A percentile compares a stretch with the other conserved stretches of the same genome.
Evolutionary conservation across 2,329 filamentous ascomycete species (phyloP).

Genomic region (Monilinia fructicola): DNA sequence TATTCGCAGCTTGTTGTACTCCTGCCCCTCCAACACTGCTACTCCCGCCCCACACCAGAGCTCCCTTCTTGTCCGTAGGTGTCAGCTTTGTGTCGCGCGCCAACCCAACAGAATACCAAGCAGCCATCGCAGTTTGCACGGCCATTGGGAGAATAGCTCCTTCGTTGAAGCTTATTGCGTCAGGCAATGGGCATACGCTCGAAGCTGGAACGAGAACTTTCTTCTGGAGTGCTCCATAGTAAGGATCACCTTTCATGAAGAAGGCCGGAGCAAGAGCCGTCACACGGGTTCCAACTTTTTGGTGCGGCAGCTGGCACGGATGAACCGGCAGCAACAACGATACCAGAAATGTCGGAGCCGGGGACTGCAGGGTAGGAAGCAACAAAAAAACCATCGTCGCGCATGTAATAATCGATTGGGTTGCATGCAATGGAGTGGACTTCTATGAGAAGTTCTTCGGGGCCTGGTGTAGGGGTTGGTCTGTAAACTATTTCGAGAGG

Average conservation of each 20-base stretch:
- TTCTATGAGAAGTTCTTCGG: slow-evolving; percentile 44
- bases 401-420: slow-evolving; percentile 42
- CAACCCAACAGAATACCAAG: slow-evolving; percentile 35
- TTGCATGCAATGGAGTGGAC: slow-evolving; percentile 46
- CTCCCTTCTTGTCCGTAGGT: slow-evolving; percentile 21
- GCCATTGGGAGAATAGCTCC: slow-evolving; percentile 42
- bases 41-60: slow-evolving; percentile 37
- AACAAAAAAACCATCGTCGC: slow-evolving; percentile 40
- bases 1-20: slow-evolving; percentile 45
- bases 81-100: slow-evolving; percentile 18
- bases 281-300: slow-evolving; percentile 34
- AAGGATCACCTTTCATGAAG: slow-evolving; percentile 16
- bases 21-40: slow-evolving; percentile 37
- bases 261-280: slow-evolving; percentile 39
- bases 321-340: slow-evolving; percentile 25
- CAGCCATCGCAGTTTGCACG: slow-evolving; percentile 40
- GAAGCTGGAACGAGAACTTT: slow-evolving; percentile 34
- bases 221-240: slow-evolving; percentile 39
- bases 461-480: slow-evolving; percentile 43
- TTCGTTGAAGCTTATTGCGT: slow-evolving; percentile 38
- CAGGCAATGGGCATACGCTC: slow-evolving; percentile 35
- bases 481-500: slow-evolving; percentile 5
- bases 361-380: slow-evolving; percentile 29
- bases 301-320: slow-evolving; percentile 21
- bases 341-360: slow-evolving; percentile 30